Evolutionary conservation across 208 protist species (phyloP).

Genomic region (Tritrichomonas foetus): DNA sequence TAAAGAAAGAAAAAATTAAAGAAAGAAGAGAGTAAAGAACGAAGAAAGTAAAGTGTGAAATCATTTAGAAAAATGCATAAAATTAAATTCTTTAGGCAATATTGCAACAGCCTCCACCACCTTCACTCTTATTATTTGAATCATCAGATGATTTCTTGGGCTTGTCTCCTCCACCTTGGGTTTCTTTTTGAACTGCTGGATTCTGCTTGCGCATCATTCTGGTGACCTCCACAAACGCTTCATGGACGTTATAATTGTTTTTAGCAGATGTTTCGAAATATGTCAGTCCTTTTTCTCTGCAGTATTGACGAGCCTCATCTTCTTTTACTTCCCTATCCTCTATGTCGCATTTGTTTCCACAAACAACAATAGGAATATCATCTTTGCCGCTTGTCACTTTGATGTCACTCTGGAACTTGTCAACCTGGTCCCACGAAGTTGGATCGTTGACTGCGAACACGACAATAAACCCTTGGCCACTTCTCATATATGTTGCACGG

Average conservation of each 20-base stretch:
- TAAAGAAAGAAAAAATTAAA: too few relatives aligned
- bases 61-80: too few relatives aligned
- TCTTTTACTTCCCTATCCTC: neutral
- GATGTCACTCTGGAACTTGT: constrained; percentile 25
- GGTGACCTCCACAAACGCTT: neutral
- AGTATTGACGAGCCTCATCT: neutral
- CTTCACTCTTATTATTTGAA: too few relatives aligned
- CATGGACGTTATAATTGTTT: neutral
- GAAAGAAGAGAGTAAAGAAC: too few relatives aligned
- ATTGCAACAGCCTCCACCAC: too few relatives aligned
- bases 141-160: too few relatives aligned
- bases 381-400: constrained; percentile 1
- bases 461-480: constrained; percentile 26
- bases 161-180: too few relatives aligned
- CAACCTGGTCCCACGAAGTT: neutral
- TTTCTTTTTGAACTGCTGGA: neutral
- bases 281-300: neutral
- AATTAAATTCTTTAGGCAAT: too few relatives aligned
- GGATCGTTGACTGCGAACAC: constrained; percentile 17
- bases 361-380: constrained; percentile 31
- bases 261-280: constrained; percentile 38
- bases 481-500: neutral
- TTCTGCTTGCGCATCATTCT: neutral
- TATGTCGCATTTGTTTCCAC: constrained; percentile 41
- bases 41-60: too few relatives aligned